phyloP scores from a whole-genome alignment of 2,329 filamentous ascomycete species.

The Metarhizium sp. region DNA sequence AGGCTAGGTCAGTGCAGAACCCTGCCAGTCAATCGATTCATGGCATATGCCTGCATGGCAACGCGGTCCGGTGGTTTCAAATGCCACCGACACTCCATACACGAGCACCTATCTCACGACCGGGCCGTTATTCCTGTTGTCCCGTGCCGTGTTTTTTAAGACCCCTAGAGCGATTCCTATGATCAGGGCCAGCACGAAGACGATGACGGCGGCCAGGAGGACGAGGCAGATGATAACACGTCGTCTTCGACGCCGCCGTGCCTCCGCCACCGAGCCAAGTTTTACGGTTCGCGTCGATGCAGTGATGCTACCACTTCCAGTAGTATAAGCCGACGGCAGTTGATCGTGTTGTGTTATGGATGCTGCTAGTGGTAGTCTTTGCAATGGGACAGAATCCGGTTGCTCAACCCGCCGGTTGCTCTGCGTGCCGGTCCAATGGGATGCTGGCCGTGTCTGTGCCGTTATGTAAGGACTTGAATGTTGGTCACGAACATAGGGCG shows the following conservation, averaged over 20 bases:
- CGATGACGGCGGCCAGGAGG: constrained; percentile 5
- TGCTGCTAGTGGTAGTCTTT: neutral
- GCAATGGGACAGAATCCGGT: neutral
- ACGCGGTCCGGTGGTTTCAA: neutral
- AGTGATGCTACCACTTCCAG: neutral
- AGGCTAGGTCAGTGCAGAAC: neutral
- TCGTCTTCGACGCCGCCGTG: constrained; percentile 12
- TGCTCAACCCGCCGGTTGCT: neutral
- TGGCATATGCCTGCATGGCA: neutral
- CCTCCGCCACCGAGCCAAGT: constrained; percentile 14
- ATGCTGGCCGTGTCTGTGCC: neutral
- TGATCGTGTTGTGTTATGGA: constrained; percentile 1
- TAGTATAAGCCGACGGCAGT: constrained; percentile 7
- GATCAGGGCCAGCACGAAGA: neutral
- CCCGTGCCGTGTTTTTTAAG: neutral
- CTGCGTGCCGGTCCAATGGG: neutral
- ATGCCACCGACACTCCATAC: neutral
- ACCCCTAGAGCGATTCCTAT: neutral
- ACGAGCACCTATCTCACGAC: neutral
- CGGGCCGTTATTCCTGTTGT: neutral
- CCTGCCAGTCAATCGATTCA: neutral
- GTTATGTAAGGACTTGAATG: neutral
- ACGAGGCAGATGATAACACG: constrained; percentile 15
- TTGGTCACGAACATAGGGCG: neutral
- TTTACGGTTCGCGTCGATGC: constrained; percentile 8